A percentile compares a stretch with the other conserved stretches of the same genome.
phyloP scores from a whole-genome alignment of 164 flowering plant species.

The Tetrastigma voinierianum region DNA sequence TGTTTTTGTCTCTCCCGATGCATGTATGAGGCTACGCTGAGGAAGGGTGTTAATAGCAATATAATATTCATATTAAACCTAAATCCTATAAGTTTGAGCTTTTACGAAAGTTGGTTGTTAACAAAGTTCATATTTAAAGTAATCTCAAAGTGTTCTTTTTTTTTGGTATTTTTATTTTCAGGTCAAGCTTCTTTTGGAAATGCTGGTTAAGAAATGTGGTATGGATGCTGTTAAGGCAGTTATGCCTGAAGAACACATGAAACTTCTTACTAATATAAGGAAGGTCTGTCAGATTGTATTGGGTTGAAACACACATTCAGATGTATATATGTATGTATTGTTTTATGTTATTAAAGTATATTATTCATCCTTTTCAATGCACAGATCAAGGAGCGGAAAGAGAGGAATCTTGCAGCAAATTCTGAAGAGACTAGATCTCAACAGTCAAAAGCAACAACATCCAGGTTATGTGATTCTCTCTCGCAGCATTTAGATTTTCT shows the following conservation, averaged over 20 bases:
- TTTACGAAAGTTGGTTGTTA: no score
- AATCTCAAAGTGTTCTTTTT: background rate
- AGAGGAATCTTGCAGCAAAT: conserved; percentile 44
- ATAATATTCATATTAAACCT: no score
- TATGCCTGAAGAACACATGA: conserved; percentile 97
- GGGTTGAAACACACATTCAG: background rate
- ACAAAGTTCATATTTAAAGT: no score
- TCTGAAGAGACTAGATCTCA: conserved; percentile 61
- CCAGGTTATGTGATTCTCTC: conserved; percentile 51
- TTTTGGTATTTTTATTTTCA: conserved; percentile 18
- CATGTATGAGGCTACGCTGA: no score
- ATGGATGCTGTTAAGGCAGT: conserved; percentile 91
- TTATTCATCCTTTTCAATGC: background rate
- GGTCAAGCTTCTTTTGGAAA: conserved; percentile 87
- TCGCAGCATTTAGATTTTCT: background rate
- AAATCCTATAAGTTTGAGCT: no score
- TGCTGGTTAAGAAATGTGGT: conserved; percentile 94
- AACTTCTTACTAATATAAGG: conserved; percentile 85
- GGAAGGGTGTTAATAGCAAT: no score
- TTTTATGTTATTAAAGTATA: background rate
- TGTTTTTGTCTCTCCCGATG: no score
- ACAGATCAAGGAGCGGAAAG: conserved; percentile 83
- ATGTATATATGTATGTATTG: background rate
- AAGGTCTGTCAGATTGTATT: conserved; percentile 50
- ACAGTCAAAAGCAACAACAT: conserved; percentile 77